Percentiles rank a stretch among this genome's conserved stretches.
Conservation (phyloP, 148 eudicot genomes). For the Cornus suecica region DNA sequence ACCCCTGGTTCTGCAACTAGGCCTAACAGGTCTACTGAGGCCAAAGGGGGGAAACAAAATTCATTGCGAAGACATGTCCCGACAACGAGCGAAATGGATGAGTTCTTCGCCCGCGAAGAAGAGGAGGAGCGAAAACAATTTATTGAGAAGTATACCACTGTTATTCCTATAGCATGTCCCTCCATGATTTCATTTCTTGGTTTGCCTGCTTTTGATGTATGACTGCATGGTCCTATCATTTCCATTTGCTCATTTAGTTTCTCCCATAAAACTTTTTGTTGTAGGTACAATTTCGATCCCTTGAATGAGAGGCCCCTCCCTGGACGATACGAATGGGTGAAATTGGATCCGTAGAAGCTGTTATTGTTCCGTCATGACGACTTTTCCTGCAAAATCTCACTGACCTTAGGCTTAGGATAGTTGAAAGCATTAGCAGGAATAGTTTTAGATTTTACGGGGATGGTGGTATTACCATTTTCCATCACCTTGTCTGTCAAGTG, state of each 20-base stretch:
- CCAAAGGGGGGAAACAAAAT: constrained; percentile 16
- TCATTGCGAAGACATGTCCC: constrained; percentile 30
- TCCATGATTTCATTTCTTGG: not conserved
- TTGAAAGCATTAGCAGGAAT: constrained; percentile 12
- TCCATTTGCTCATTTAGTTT: not conserved
- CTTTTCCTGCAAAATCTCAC: constrained; percentile 5
- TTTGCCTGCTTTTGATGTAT: not conserved
- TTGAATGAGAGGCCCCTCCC: constrained; percentile 45
- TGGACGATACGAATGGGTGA: constrained; percentile 54
- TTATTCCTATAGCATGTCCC: not conserved
- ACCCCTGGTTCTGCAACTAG: constrained; percentile 46
- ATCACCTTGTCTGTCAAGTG: constrained; percentile 27
- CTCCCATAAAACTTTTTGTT: constrained; percentile 3
- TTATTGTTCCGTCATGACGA: constrained; percentile 3
- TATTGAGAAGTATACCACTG: constrained; percentile 35
- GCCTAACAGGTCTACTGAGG: constrained; percentile 17
- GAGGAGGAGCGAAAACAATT: constrained; percentile 35
- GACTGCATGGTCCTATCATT: not conserved
- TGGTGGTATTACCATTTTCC: constrained; percentile 27
- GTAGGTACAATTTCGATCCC: constrained; percentile 61
- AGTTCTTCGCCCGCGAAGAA: constrained; percentile 39
- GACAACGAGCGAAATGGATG: constrained; percentile 36
- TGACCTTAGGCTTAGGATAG: constrained; percentile 4
- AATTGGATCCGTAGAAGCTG: constrained; percentile 26
- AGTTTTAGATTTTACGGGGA: constrained; percentile 16